Evolutionary conservation across 1,284 basidiomycete species (phyloP).

Genomic region (Ustilago lituana): DNA sequence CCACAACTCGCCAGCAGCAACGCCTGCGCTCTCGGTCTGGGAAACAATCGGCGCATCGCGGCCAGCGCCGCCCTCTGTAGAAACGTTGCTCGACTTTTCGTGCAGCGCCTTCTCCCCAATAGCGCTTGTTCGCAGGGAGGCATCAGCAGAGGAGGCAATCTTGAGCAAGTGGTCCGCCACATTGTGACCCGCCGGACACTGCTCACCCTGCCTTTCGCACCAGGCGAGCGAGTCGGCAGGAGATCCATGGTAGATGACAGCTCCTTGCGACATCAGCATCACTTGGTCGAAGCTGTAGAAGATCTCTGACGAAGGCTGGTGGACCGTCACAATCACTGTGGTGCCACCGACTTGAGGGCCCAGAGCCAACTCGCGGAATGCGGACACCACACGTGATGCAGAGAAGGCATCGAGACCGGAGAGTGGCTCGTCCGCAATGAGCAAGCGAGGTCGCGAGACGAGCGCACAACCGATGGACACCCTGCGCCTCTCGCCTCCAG

Average conservation of each 20-base stretch:
- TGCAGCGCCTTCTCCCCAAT: constrained; percentile 8
- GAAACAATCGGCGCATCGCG: not conserved
- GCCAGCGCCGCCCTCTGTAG: constrained; percentile 1
- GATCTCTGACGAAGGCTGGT: constrained; percentile 58
- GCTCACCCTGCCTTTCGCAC: constrained; percentile 48
- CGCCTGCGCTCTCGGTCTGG: not conserved
- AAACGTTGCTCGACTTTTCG: constrained; percentile 21
- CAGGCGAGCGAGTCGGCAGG: constrained; percentile 44
- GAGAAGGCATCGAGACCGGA: constrained; percentile 56
- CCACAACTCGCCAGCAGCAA: constrained; percentile 29
- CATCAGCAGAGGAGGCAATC: constrained; percentile 35
- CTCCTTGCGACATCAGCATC: constrained; percentile 51
- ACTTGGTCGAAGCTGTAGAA: constrained; percentile 49
- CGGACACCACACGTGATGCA: constrained; percentile 47
- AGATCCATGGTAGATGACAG: constrained; percentile 48
- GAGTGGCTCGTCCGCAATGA: constrained; percentile 55
- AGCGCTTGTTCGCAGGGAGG: constrained; percentile 1
- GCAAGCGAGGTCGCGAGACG: constrained; percentile 47
- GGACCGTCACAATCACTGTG: constrained; percentile 54
- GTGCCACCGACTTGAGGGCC: constrained; percentile 37
- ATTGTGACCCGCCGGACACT: constrained; percentile 51
- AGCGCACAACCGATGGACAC: constrained; percentile 55
- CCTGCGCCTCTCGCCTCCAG: constrained; percentile 54
- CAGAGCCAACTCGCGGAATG: constrained; percentile 40
- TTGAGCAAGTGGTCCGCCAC: constrained; percentile 55